phyloP scores from a whole-genome alignment of 1,284 basidiomycete species.

The Rhodotorula sp. region DNA sequence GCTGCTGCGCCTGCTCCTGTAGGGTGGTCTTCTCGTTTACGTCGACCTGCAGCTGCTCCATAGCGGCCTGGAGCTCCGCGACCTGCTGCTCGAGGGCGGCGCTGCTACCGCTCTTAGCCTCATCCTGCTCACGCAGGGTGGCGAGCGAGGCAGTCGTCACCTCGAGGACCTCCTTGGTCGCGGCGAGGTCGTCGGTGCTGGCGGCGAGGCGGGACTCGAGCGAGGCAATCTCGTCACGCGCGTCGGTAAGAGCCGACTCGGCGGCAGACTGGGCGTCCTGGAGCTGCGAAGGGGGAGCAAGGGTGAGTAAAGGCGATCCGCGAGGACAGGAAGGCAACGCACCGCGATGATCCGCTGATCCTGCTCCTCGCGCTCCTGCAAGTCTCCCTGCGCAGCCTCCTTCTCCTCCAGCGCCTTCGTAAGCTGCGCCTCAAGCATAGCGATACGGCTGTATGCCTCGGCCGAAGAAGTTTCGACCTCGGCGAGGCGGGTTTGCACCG shows the following conservation, averaged over 20 bases:
- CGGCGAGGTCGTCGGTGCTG: slow-evolving; percentile 3
- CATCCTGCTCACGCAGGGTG: neutral
- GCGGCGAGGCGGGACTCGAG: neutral
- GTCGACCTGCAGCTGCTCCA: slow-evolving; percentile 1
- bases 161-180: slow-evolving; percentile 7
- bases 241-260: neutral
- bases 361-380: too few species aligned
- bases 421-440: slow-evolving; percentile 1
- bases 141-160: neutral
- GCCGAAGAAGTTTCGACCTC: neutral
- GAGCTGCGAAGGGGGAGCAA: neutral
- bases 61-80: neutral
- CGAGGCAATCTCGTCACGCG: neutral
- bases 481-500: neutral
- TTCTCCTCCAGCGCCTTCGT: neutral
- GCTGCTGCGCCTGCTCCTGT: slow-evolving; percentile 16
- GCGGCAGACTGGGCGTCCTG: neutral
- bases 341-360: neutral
- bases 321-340: neutral
- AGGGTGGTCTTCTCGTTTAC: slow-evolving; percentile 6
- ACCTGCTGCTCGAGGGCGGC: neutral
- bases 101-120: neutral
- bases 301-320: too few species aligned
- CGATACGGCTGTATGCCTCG: neutral
- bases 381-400: neutral